Percentiles rank a stretch among this genome's conserved stretches.
phyloP scores from a whole-genome alignment of 176 grass and related monocot genomes.

The Triticum turgidum region DNA sequence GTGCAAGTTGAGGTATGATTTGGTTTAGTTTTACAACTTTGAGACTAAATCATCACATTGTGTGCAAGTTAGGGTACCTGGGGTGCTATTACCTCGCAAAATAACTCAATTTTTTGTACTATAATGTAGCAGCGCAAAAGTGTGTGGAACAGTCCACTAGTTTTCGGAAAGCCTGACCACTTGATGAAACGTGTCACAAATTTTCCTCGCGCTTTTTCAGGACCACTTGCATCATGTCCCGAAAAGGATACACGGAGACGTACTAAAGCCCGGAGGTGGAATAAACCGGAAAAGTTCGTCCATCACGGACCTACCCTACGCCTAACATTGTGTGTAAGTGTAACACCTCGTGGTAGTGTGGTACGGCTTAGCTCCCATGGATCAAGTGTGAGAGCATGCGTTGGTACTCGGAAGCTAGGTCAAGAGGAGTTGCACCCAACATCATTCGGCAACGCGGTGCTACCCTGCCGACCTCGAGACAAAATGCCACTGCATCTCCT shows the following conservation, averaged over 20 bases:
- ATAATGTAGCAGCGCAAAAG: background rate
- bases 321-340: background rate
- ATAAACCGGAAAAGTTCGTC: background rate
- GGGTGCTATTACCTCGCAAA: no score
- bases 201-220: background rate
- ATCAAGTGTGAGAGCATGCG: background rate
- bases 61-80: no score
- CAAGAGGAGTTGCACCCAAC: constrained; percentile 46
- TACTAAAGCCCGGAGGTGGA: background rate
- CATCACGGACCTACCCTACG: background rate
- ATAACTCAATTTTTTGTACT: no score
- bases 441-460: background rate
- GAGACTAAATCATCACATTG: no score
- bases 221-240: background rate
- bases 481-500: background rate
- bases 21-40: no score
- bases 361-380: constrained; percentile 15
- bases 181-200: background rate
- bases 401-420: background rate
- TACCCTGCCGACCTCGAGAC: background rate
- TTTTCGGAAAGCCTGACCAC: background rate
- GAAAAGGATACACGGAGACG: background rate
- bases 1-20: no score
- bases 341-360: background rate
- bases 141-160: background rate